phyloP scores from a whole-genome alignment of 2,329 filamentous ascomycete genomes.

The Arachnomyces sp. region DNA sequence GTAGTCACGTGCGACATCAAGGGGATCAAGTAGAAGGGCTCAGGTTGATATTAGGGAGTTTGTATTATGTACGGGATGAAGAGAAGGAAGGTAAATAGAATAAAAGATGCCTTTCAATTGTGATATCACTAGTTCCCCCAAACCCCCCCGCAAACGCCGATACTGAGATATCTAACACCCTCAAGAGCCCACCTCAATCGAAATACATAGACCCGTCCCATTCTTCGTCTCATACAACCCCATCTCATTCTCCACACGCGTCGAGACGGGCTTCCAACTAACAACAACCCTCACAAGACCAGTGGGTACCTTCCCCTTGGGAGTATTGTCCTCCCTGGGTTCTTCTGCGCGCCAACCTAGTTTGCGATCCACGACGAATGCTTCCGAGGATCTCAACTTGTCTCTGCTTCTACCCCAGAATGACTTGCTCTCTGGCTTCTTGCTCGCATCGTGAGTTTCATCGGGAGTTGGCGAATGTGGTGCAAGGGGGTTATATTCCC shows the following conservation, averaged over 20 bases:
- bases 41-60: too few relatives aligned
- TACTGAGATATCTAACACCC: too few relatives aligned
- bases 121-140: not conserved
- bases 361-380: slow-evolving; percentile 20
- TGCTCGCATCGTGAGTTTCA: not conserved
- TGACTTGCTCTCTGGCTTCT: slow-evolving; percentile 9
- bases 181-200: slow-evolving; percentile 23
- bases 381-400: not conserved
- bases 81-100: too few relatives aligned
- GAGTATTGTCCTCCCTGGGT: slow-evolving; percentile 9
- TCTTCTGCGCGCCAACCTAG: slow-evolving; percentile 22
- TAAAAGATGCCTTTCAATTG: too few relatives aligned
- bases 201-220: slow-evolving; percentile 25
- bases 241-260: slow-evolving; percentile 36
- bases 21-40: slow-evolving; percentile 12
- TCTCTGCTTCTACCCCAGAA: slow-evolving; percentile 13
- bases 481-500: slow-evolving; percentile 3
- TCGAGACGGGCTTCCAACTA: slow-evolving; percentile 30
- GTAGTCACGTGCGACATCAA: slow-evolving; percentile 13
- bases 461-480: not conserved
- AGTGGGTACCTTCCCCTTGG: slow-evolving; percentile 8
- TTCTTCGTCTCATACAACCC: slow-evolving; percentile 37
- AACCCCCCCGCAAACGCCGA: too few relatives aligned
- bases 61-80: too few relatives aligned
- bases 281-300: slow-evolving; percentile 26